A percentile compares a stretch with the other conserved stretches of the same genome.
Conservation (phyloP, 768 basidiomycete genomes). For the Phanerodontia chrysosporium region DNA sequence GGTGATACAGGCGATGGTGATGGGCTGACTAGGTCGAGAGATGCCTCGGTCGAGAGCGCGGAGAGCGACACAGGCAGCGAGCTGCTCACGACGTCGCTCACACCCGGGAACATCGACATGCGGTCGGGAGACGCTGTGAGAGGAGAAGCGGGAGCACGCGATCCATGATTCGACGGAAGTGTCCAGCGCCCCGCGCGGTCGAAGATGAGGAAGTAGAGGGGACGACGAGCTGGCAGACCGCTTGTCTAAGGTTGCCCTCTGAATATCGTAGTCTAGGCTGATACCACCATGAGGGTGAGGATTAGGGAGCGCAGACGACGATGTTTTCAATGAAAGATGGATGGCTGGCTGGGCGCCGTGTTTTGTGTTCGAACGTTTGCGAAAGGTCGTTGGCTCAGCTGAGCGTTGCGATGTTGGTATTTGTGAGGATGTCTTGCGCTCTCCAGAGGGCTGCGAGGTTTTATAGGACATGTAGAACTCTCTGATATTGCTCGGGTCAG, state of each 20-base stretch:
- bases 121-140: conserved; percentile 8
- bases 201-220: conserved; percentile 4
- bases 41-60: not conserved
- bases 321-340: conserved; percentile 9
- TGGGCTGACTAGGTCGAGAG: not conserved
- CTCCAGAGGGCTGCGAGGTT: not conserved
- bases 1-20: not conserved
- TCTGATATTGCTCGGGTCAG: not conserved
- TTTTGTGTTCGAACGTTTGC: conserved; percentile 11
- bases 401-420: not conserved
- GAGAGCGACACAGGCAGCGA: conserved; percentile 11
- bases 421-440: not conserved
- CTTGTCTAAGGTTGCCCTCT: not conserved
- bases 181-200: not conserved
- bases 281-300: not conserved
- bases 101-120: not conserved
- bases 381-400: not conserved
- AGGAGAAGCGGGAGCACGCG: conserved; percentile 1
- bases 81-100: not conserved
- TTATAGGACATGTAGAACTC: conserved; percentile 3
- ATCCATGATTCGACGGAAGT: conserved; percentile 6
- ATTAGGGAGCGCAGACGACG: not conserved
- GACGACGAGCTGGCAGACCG: not conserved
- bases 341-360: conserved; percentile 3
- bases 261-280: not conserved